phyloP scores from a whole-genome alignment of 108 stramenopile species.

The Aurantiochytrium sp. region DNA sequence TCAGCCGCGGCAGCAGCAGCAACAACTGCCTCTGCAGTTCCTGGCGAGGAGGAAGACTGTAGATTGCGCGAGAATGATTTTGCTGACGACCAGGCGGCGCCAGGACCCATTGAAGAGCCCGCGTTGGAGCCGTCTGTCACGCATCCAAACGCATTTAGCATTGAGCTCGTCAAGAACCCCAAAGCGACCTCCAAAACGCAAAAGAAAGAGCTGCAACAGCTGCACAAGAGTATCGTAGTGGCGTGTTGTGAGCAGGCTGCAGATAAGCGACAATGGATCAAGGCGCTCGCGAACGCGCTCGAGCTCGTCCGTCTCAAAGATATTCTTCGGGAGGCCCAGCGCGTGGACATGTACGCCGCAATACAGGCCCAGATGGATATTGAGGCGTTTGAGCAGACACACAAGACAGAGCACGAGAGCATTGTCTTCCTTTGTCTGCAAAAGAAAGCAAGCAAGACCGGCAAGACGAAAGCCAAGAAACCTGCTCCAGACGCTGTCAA shows the following conservation, averaged over 20 bases:
- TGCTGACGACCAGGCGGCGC: not conserved
- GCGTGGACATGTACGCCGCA: not conserved
- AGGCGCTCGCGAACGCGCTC: not conserved
- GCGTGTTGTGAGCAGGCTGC: not conserved
- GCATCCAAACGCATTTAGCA: not conserved
- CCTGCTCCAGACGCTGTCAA: not conserved
- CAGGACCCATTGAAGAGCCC: not conserved
- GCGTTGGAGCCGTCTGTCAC: not conserved
- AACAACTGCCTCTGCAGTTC: not conserved
- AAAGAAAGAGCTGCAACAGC: not conserved
- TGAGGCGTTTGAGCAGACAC: not conserved
- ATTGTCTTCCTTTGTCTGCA: not conserved
- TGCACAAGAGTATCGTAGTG: not conserved
- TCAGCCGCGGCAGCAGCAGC: not conserved
- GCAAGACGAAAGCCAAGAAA: not conserved
- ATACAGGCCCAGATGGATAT: constrained; percentile 15
- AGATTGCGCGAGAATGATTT: not conserved
- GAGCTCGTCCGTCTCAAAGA: not conserved
- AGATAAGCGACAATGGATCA: not conserved
- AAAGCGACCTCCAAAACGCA: not conserved
- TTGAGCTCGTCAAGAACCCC: not conserved
- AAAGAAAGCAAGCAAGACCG: not conserved
- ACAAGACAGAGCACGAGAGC: not conserved
- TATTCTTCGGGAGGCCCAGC: not conserved
- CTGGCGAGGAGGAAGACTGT: not conserved